Percentiles rank a stretch among this genome's conserved stretches.
These are phyloP conservation scores for Conoideocrella luteorostrata DNA, from an alignment of 2,329 filamentous ascomycete genomes.

Conservation along the genomic window DNA sequence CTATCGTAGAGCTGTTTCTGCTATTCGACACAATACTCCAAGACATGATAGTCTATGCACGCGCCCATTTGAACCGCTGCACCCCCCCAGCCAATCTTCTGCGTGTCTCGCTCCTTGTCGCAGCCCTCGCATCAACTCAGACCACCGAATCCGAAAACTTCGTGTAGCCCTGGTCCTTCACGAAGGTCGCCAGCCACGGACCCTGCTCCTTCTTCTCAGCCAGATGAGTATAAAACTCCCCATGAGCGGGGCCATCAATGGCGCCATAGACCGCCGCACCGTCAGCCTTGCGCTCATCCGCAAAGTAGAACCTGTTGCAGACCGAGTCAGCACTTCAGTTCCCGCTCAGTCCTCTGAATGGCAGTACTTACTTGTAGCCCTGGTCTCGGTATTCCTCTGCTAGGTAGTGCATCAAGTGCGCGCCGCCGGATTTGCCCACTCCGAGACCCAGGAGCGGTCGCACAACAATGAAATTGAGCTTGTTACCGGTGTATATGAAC, in stretches of 20 bases:
- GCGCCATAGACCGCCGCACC: slow-evolving; percentile 22
- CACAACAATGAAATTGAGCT: slow-evolving; percentile 26
- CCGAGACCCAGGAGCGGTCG: slow-evolving; percentile 29
- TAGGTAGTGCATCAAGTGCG: slow-evolving; percentile 22
- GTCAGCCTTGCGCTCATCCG: slow-evolving; percentile 38
- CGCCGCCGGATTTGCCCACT: slow-evolving; percentile 32
- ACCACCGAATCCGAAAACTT: too few species aligned
- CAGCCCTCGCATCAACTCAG: too few species aligned
- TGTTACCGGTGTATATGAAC: slow-evolving; percentile 40
- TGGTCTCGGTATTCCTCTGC: slow-evolving; percentile 23
- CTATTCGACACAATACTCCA: too few species aligned
- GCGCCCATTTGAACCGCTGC: too few species aligned
- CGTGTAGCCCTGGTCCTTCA: slow-evolving; percentile 31
- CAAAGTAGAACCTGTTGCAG: slow-evolving; percentile 41
- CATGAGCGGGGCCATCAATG: slow-evolving; percentile 36
- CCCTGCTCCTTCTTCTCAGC: slow-evolving; percentile 33
- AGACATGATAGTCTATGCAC: too few species aligned
- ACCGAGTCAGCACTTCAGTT: neutral
- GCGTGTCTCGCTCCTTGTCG: too few species aligned
- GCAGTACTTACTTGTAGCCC: slow-evolving; percentile 25
- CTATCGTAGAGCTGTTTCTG: too few species aligned
- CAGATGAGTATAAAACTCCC: slow-evolving; percentile 32
- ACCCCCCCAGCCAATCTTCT: too few species aligned
- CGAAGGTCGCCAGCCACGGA: slow-evolving; percentile 39
- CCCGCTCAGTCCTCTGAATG: neutral